Conservation (phyloP, 1,139 yeast species). For the Sugiyamaella grinbergsii region DNA sequence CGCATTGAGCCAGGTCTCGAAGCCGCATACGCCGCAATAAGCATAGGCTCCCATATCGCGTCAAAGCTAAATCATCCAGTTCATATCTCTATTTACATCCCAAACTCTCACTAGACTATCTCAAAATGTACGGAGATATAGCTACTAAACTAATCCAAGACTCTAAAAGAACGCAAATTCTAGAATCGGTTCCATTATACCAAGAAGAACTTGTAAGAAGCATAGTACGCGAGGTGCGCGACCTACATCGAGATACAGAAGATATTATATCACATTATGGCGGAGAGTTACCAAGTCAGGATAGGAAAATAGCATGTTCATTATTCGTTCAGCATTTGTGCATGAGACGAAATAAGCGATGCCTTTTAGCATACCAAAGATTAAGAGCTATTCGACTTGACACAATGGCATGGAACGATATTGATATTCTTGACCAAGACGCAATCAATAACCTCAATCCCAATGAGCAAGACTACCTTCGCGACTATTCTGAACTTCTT, state of each 20-base stretch:
- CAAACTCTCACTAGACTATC: too few species aligned
- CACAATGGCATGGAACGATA: conserved; percentile 69
- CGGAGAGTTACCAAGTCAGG: conserved; percentile 44
- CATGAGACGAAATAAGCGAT: conserved; percentile 85
- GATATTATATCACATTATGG: conserved; percentile 46
- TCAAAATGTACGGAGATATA: conserved; percentile 80
- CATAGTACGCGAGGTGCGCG: conserved; percentile 50
- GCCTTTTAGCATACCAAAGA: conserved; percentile 79
- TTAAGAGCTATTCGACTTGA: conserved; percentile 69
- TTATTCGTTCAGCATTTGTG: conserved; percentile 78
- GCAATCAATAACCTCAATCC: conserved; percentile 61
- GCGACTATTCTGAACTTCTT: conserved; percentile 68
- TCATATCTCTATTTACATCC: too few species aligned
- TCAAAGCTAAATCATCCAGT: too few species aligned
- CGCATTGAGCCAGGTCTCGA: too few species aligned
- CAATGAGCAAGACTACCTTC: conserved; percentile 77
- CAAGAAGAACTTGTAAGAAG: conserved; percentile 75
- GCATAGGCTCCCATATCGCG: too few species aligned
- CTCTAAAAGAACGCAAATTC: conserved; percentile 72
- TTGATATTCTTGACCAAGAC: conserved; percentile 40
- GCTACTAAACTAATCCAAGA: conserved; percentile 82
- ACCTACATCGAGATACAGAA: conserved; percentile 54
- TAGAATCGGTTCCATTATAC: conserved; percentile 70
- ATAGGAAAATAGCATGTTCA: conserved; percentile 55
- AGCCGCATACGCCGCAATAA: too few species aligned